A percentile compares a stretch with the other conserved stretches of the same genome.
Conservation (phyloP, 2,329 filamentous ascomycete species). For the Metarhizium sp. region DNA sequence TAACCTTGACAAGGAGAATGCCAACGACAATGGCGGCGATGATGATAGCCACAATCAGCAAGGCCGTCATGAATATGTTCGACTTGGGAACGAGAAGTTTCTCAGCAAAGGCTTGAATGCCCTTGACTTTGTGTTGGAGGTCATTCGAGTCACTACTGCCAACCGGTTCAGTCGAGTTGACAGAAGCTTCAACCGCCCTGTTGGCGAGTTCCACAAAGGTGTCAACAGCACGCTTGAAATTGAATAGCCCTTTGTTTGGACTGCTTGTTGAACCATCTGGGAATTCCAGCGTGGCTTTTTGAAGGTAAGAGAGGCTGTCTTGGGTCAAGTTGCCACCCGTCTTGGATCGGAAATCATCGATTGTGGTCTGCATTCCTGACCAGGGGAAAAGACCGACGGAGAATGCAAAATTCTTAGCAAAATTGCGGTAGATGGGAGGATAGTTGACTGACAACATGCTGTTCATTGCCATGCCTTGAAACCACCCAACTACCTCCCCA, state of each 20-base stretch:
- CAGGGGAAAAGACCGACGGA: conserved; percentile 78
- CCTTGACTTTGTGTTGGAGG: conserved; percentile 49
- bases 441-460: conserved; percentile 92
- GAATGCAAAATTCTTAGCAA: conserved; percentile 89
- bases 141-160: conserved; percentile 13
- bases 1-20: conserved; percentile 82
- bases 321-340: conserved; percentile 83
- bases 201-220: conserved; percentile 38
- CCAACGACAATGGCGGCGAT: conserved; percentile 76
- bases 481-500: conserved; percentile 75
- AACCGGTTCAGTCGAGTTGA: conserved; percentile 27
- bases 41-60: conserved; percentile 80
- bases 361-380: conserved; percentile 67
- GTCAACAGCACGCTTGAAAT: conserved; percentile 45
- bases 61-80: conserved; percentile 93
- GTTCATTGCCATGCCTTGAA: conserved; percentile 89
- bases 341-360: conserved; percentile 69
- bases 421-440: conserved; percentile 79
- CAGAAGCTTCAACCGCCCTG: conserved; percentile 40
- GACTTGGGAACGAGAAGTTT: conserved; percentile 75
- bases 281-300: conserved; percentile 68
- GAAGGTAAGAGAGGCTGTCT: conserved; percentile 67
- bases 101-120: conserved; percentile 76
- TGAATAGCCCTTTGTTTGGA: conserved; percentile 26
- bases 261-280: conserved; percentile 46